Percentiles rank a stretch among this genome's conserved stretches.
Evolutionary conservation across 352 stramenopile species (phyloP).

Genomic region (Phytophthora citrophthora): DNA sequence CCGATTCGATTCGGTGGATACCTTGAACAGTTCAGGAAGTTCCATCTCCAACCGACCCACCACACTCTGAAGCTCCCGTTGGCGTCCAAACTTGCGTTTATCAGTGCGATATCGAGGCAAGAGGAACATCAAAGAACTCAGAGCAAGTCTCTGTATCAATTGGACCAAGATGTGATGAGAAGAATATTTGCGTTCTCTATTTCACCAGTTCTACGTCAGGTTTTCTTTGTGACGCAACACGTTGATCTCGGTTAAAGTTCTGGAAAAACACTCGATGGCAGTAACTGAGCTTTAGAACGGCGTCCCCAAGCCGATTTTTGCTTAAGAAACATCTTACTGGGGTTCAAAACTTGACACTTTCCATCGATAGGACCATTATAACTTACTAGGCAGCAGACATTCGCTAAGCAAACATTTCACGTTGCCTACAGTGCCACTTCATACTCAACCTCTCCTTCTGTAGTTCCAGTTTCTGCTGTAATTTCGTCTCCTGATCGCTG

Average conservation of each 20-base stretch:
- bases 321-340: too few species aligned
- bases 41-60: constrained; percentile 4
- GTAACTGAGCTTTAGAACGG: too few species aligned
- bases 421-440: constrained; percentile 14
- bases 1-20: not conserved
- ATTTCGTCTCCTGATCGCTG: not conserved
- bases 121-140: too few species aligned
- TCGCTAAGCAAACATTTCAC: too few species aligned
- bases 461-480: not conserved
- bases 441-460: constrained; percentile 7
- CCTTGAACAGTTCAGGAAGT: not conserved
- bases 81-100: constrained; percentile 8
- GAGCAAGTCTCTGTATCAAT: too few species aligned
- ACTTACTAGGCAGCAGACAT: constrained; percentile 26
- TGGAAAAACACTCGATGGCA: not conserved
- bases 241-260: not conserved
- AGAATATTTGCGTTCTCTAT: constrained; percentile 6
- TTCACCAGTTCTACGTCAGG: constrained; percentile 7
- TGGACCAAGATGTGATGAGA: constrained; percentile 5
- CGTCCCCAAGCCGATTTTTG: too few species aligned
- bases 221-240: constrained; percentile 4
- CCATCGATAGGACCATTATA: too few species aligned
- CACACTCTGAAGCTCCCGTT: constrained; percentile 1
- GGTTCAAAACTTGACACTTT: too few species aligned
- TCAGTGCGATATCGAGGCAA: not conserved